Base-by-base conservation (phyloP, 306 rosid species). In the Crataegus laevigata region DNA sequence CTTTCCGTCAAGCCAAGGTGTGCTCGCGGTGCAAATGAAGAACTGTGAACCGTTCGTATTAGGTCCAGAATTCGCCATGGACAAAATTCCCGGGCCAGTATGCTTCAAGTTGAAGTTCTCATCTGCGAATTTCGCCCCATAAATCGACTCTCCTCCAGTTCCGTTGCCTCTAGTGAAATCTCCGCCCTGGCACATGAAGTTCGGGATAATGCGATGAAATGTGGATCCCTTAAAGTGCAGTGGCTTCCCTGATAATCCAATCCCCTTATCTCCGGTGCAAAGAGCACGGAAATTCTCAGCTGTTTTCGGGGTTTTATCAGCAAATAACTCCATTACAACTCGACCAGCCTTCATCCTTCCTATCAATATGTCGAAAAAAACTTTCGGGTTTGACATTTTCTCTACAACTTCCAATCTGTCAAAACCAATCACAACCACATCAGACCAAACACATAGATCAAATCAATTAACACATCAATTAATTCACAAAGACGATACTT, bases 241-340 rank as follows among this genome's bases (percentile, higher is more conserved):
- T 6, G 52, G 88, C 83, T 91, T 89, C 68, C 98, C 98, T 0
- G 83, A 79, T 17, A 1, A 26, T 34, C 98, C 98, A 8, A 93
- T 79, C 30, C 97, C 94, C 79, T 76, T 93, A 64, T 88, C 97
- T 3, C 98, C 98, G 0, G 96, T 87, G 83, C 97, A 93, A 1
- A 93, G 98, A 21, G 89, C 97, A 6, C 98, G 90, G 15, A 93
- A 93, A 68, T 93, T 93, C 74, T 93, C 98, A 22, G 97, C 97
- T 4, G 97, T 93, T 82, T 82, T 93, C 0, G 98, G 98, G 13
- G 93, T 87, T 15, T 17, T 75, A 79, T 91, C 98, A 3, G 90
- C 83, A 83, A 87, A 93, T 30, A 93, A 60, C 78, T 89, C 96
- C 93, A 91, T 88, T 22, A 88, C 89, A 51, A 91, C 68, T 36